A percentile compares a stretch with the other conserved stretches of the same genome.
These are phyloP conservation scores for Musa beccarii DNA, from an alignment of 176 grass and related monocot genomes.

Conservation along the genomic window DNA sequence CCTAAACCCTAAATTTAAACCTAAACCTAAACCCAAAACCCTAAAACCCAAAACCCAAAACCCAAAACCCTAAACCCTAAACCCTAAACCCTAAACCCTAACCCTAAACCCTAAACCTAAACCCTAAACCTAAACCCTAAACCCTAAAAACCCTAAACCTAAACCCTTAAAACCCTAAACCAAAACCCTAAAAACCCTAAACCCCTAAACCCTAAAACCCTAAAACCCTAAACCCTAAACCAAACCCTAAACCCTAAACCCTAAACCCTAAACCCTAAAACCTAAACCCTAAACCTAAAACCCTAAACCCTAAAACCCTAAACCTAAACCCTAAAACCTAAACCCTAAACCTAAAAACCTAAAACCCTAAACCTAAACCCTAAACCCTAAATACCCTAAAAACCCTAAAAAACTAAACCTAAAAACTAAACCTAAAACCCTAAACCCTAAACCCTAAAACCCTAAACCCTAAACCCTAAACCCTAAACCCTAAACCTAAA, in stretches of 20 bases:
- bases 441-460: conserved; percentile 20
- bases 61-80: not conserved
- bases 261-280: conserved; percentile 1
- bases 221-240: conserved; percentile 25
- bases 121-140: not conserved
- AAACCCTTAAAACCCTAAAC: conserved; percentile 1
- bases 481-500: conserved; percentile 15
- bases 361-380: conserved; percentile 6
- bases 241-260: conserved; percentile 20
- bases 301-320: conserved; percentile 6
- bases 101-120: conserved; percentile 18
- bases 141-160: not conserved
- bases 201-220: conserved; percentile 10
- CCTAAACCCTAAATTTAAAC: conserved; percentile 22
- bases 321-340: not conserved
- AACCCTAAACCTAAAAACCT: conserved; percentile 6
- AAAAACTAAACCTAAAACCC: conserved; percentile 1
- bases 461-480: conserved; percentile 18
- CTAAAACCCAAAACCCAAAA: not conserved
- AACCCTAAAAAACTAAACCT: conserved; percentile 4
- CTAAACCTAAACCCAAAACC: conserved; percentile 19
- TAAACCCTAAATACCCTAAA: conserved; percentile 2
- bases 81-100: conserved; percentile 1
- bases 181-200: conserved; percentile 14
- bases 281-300: not conserved